A percentile compares a stretch with the other conserved stretches of the same genome.
Conservation (phyloP, 2,329 filamentous ascomycete species). For the Aspergillus clavatus region DNA sequence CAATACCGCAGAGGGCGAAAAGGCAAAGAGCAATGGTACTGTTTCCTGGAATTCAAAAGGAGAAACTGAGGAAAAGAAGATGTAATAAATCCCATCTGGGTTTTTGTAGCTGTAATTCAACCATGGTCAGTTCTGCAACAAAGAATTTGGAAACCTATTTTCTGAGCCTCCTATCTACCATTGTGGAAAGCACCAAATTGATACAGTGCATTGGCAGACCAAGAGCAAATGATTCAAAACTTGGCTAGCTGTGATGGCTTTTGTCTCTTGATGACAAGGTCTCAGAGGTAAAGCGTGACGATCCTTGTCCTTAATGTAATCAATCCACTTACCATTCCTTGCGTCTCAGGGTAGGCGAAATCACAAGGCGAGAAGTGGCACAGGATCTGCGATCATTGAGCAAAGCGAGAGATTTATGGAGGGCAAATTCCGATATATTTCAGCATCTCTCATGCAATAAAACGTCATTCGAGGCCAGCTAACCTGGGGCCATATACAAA, state of each 20-base stretch:
- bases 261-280: background rate
- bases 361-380: background rate
- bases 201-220: no score
- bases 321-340: background rate
- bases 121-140: background rate
- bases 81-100: background rate
- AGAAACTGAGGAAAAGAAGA: background rate
- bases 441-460: no score
- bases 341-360: background rate
- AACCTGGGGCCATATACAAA: background rate
- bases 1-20: no score
- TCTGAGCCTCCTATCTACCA: background rate
- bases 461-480: background rate
- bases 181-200: no score
- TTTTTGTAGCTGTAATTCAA: background rate
- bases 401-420: background rate
- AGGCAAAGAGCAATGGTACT: no score
- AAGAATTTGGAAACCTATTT: background rate
- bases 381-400: background rate
- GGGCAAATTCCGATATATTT: no score
- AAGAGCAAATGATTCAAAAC: background rate
- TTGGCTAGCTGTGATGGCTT: background rate
- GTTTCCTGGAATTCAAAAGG: background rate
- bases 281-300: no score
- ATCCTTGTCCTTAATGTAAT: no score